Evolutionary conservation across 2,329 filamentous ascomycete species (phyloP), one percentile per base, ranked within the genome.

Genomic region (Arthrobotrys pseudoclavata): DNA sequence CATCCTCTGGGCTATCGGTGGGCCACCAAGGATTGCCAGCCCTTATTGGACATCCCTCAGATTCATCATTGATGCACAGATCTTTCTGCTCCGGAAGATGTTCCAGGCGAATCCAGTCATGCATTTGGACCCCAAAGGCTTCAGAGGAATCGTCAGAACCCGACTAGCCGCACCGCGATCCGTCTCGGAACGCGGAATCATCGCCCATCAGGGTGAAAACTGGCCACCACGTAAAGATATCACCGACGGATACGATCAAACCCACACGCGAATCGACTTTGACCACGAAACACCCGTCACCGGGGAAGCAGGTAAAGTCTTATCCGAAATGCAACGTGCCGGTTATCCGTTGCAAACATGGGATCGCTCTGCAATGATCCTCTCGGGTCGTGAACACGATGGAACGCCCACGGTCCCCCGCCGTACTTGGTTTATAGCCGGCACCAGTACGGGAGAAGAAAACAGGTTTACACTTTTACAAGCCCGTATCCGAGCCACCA

Each of bases 221-320:
- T 82, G 81, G 81, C 81, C 81, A 3, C 81, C 81, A 4, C 81
- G 79, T 75, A 79, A 79, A 0, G 61, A 67, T 9, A 71, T 72
- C 10, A 74, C 61, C 2, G 80, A 82, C 37, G 80, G 80, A 13
- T 79, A 74, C 67, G 74, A 77, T 37, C 42, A 71, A 63, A 62
- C 74, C 9, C 62, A 71, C 48, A 37, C 62, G 3, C 50, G 53
- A 22, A 71, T 77, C 62, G 55, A 48, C 18, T 66, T 67, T 22
- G 66, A 67, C 24, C 57, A 47, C 20, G 60, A 78, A 29, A 50
- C 42, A 29, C 66, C 48, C 15, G 29, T 50, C 9, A 57, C 79
- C 20, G 71, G 79, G 7, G 71, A 79, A 3, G 80, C 79, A 9
- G 80, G 79, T 4, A 60, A 67, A 20, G 66, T 81, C 4, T 62